These are phyloP conservation scores for Starmera amethionina DNA, from an alignment of 805 yeast genomes.

Conservation along the genomic window DNA sequence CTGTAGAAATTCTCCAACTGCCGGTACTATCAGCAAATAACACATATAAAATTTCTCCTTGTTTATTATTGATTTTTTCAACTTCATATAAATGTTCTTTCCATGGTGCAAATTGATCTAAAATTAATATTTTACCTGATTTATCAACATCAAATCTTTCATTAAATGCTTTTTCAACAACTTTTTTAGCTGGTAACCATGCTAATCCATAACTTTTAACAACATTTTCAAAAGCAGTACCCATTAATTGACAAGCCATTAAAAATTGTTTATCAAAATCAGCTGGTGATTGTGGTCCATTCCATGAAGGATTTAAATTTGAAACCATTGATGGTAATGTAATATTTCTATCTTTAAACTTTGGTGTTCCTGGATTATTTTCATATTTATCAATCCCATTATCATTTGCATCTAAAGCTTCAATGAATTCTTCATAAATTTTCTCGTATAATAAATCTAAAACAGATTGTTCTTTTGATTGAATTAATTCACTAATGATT, in stretches of 20 bases:
- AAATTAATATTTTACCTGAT: conserved; percentile 64
- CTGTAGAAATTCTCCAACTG: conserved; percentile 86
- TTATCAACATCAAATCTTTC: conserved; percentile 47
- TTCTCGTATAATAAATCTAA: conserved; percentile 60
- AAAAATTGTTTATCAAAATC: conserved; percentile 57
- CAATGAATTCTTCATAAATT: conserved; percentile 80
- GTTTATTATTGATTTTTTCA: conserved; percentile 50
- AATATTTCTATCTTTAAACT: conserved; percentile 64
- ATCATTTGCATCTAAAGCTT: conserved; percentile 92
- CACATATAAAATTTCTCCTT: conserved; percentile 60
- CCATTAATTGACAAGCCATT: conserved; percentile 75
- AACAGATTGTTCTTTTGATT: conserved; percentile 27
- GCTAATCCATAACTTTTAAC: conserved; percentile 67
- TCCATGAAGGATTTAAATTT: conserved; percentile 81
- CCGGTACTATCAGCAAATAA: conserved; percentile 66
- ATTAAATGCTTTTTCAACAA: conserved; percentile 64
- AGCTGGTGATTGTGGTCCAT: conserved; percentile 52
- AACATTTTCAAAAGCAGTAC: conserved; percentile 59
- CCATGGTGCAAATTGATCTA: conserved; percentile 87
- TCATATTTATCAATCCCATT: conserved; percentile 78
- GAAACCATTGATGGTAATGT: conserved; percentile 72
- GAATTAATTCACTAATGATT: conserved; percentile 45
- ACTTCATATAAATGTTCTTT: conserved; percentile 78
- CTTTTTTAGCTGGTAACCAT: conserved; percentile 83
- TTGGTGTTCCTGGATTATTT: conserved; percentile 38